A percentile compares a stretch with the other conserved stretches of the same genome.
Evolutionary conservation across 208 protist genomes (phyloP).

Genomic region (Leishmania gerbilli): DNA sequence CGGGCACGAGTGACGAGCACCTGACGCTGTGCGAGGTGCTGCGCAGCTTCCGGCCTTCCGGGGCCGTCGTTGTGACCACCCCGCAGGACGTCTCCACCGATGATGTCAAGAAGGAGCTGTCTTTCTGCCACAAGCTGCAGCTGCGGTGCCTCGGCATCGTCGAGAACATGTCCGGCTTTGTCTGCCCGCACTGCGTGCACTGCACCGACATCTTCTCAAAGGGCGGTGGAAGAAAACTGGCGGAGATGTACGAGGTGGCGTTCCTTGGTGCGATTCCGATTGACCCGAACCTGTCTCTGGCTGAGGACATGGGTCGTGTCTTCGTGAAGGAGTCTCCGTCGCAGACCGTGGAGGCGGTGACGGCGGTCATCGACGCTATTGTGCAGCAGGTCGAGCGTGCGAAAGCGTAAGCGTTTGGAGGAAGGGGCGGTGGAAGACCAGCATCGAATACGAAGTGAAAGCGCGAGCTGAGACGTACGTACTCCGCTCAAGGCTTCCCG

Average conservation of each 20-base stretch:
- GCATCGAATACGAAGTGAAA: not conserved
- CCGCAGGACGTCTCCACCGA: conserved; percentile 90
- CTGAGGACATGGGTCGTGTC: conserved; percentile 70
- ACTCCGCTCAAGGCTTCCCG: too few relatives aligned
- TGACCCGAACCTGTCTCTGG: conserved; percentile 71
- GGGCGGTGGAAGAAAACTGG: conserved; percentile 79
- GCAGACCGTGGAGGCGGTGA: conserved; percentile 57
- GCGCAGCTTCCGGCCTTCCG: conserved; percentile 48
- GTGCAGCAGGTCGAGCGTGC: conserved; percentile 63
- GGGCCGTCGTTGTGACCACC: conserved; percentile 91
- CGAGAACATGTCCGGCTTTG: conserved; percentile 95
- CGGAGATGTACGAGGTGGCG: conserved; percentile 77
- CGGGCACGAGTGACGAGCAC: conserved; percentile 93
- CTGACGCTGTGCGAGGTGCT: conserved; percentile 89
- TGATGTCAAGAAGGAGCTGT: conserved; percentile 93
- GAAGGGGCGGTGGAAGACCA: not conserved
- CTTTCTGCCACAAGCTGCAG: conserved; percentile 87
- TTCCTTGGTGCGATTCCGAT: conserved; percentile 87
- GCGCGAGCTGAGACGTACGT: not conserved
- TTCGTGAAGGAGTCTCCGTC: conserved; percentile 44
- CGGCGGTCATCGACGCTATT: conserved; percentile 55
- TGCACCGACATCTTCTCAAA: conserved; percentile 88
- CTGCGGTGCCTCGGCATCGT: conserved; percentile 90
- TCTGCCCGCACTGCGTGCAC: conserved; percentile 92
- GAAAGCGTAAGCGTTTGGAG: not conserved